A percentile compares a stretch with the other conserved stretches of the same genome.
Evolutionary conservation across 1,284 basidiomycete species (phyloP).

Genomic region (Apiotrichum sp.): DNA sequence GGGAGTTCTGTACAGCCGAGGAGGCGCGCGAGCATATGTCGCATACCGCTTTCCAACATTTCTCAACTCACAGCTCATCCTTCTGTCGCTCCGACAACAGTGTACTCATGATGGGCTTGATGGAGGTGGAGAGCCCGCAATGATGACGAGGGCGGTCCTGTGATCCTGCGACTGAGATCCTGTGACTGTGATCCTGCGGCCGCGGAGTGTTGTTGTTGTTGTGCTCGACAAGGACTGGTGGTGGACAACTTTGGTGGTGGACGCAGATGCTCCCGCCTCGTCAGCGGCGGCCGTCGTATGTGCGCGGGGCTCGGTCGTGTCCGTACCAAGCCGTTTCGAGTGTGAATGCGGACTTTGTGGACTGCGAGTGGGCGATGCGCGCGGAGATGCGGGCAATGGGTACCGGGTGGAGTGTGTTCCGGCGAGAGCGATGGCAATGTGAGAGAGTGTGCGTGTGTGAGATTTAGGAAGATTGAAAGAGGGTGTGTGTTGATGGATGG

Average conservation of each 20-base stretch:
- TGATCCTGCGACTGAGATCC: too few relatives aligned
- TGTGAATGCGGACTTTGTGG: too few relatives aligned
- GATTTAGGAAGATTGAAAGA: not conserved
- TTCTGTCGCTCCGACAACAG: constrained; percentile 67
- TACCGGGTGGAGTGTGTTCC: too few relatives aligned
- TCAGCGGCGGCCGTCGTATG: constrained; percentile 6
- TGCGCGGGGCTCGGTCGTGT: not conserved
- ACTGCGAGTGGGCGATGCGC: not conserved
- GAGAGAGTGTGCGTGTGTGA: not conserved
- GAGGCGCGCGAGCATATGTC: too few relatives aligned
- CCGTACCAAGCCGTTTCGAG: not conserved
- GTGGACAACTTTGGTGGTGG: not conserved
- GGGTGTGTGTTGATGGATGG: not conserved
- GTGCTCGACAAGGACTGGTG: too few relatives aligned
- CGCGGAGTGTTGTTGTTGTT: too few relatives aligned
- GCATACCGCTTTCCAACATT: not conserved
- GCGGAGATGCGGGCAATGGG: too few relatives aligned
- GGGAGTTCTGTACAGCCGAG: not conserved
- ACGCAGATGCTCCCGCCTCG: not conserved
- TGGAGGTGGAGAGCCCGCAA: too few relatives aligned
- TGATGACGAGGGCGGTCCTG: too few relatives aligned
- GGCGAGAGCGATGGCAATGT: too few relatives aligned
- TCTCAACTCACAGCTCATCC: constrained; percentile 65
- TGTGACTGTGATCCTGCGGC: too few relatives aligned
- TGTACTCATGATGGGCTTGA: not conserved